phyloP scores from a whole-genome alignment of 805 yeast genomes.

The Wickerhamiella sergipiensis region DNA sequence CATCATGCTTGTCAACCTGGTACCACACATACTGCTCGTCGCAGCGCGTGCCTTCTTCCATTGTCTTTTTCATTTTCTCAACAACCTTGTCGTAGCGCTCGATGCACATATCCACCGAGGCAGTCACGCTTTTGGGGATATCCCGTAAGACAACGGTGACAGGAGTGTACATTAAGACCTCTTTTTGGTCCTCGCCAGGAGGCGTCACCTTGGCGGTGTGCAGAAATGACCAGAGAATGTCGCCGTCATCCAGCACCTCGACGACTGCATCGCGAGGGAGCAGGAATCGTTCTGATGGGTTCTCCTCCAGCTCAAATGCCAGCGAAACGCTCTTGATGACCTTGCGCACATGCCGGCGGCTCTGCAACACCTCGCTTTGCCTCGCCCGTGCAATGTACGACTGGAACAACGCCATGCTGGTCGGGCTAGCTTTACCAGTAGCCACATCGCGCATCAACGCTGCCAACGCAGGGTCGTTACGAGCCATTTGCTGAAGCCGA shows the following conservation, averaged over 20 bases:
- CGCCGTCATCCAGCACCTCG: conserved; percentile 32
- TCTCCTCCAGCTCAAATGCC: conserved; percentile 75
- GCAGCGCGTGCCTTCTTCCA: conserved; percentile 46
- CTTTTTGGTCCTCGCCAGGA: conserved; percentile 9
- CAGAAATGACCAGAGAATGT: conserved; percentile 27
- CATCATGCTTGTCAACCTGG: conserved; percentile 35
- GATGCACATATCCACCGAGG: conserved; percentile 55
- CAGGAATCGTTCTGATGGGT: conserved; percentile 55
- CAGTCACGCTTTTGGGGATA: conserved; percentile 53
- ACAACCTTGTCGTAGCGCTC: conserved; percentile 42
- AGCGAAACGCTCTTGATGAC: conserved; percentile 13
- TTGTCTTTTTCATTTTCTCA: conserved; percentile 44
- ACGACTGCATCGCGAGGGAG: conserved; percentile 67
- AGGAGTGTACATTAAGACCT: conserved; percentile 34
- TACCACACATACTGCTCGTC: conserved; percentile 66
- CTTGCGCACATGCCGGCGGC: conserved; percentile 5
- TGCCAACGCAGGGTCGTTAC: conserved; percentile 52
- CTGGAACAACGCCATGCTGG: conserved; percentile 67
- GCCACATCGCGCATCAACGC: conserved; percentile 77
- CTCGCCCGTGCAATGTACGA: conserved; percentile 67
- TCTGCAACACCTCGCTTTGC: conserved; percentile 4
- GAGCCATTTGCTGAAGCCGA: conserved; percentile 71
- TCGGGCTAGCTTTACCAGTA: conserved; percentile 57
- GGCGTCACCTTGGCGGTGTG: conserved; percentile 13
- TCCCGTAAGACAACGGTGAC: conserved; percentile 50